Evolutionary conservation across 495 filamentous ascomycete species (phyloP).

Genomic region (Sordaria brevicollis): DNA sequence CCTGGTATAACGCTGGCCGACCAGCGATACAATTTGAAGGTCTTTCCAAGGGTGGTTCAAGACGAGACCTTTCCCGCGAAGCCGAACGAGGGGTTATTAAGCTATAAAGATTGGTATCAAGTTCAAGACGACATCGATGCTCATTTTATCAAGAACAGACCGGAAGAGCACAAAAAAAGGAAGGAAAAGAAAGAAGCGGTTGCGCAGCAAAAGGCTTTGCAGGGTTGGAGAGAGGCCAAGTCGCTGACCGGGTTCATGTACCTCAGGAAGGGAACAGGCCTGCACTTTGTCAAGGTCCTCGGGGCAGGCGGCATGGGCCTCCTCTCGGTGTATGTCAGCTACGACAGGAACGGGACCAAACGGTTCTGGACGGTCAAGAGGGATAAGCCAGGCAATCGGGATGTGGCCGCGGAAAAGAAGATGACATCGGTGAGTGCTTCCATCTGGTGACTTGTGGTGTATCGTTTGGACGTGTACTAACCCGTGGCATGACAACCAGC

Average conservation of each 20-base stretch:
- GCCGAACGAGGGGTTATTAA: background rate
- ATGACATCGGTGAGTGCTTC: background rate
- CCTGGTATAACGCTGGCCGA: background rate
- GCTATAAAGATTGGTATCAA: background rate
- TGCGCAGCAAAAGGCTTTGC: background rate
- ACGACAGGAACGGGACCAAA: background rate
- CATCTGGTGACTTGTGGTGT: background rate
- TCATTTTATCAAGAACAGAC: background rate
- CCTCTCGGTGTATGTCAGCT: background rate
- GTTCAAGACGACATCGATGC: too few relatives aligned
- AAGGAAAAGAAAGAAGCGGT: background rate
- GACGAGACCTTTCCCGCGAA: background rate
- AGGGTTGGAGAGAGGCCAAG: background rate
- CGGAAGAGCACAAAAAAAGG: background rate
- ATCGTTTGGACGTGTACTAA: background rate
- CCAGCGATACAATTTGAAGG: background rate
- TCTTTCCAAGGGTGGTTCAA: background rate
- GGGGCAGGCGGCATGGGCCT: background rate
- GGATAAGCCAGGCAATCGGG: background rate
- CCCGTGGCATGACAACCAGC: background rate
- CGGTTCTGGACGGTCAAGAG: background rate
- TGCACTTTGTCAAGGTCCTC: background rate
- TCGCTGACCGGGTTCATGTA: background rate
- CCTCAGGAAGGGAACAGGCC: background rate
- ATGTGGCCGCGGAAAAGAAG: background rate